These are phyloP conservation scores for Skeletonema potamos DNA, from an alignment of 108 stramenopile species.

Conservation along the genomic window DNA sequence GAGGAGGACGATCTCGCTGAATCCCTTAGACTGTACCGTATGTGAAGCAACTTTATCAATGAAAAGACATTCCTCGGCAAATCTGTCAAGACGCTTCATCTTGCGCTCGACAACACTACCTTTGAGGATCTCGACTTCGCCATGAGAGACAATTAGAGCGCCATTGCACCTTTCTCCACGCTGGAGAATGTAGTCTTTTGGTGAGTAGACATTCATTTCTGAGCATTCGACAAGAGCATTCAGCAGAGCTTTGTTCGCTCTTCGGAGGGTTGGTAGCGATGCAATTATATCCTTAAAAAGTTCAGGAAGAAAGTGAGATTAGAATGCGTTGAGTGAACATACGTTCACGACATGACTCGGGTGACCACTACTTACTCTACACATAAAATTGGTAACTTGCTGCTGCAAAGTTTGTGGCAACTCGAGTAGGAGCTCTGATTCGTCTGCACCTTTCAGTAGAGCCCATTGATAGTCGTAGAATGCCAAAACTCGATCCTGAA, in stretches of 20 bases:
- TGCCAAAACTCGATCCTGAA: slow-evolving; percentile 22
- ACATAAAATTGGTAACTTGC: slow-evolving; percentile 46
- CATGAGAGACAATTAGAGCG: slow-evolving; percentile 27
- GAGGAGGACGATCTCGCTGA: slow-evolving; percentile 41
- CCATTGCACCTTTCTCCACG: slow-evolving; percentile 29
- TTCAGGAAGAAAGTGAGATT: not conserved
- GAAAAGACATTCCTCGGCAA: slow-evolving; percentile 45
- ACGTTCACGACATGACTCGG: not conserved
- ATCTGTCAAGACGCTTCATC: slow-evolving; percentile 41
- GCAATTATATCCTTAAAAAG: slow-evolving; percentile 26
- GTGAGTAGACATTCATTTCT: slow-evolving; percentile 44
- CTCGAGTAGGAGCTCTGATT: slow-evolving; percentile 31
- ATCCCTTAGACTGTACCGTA: slow-evolving; percentile 34
- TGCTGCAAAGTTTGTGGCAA: slow-evolving; percentile 45
- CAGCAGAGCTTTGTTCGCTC: slow-evolving; percentile 45
- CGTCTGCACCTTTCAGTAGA: slow-evolving; percentile 38
- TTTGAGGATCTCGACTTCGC: slow-evolving; percentile 41
- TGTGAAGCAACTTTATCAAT: slow-evolving; percentile 14
- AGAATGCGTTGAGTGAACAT: not conserved
- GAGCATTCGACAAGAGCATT: slow-evolving; percentile 47
- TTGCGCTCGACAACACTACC: slow-evolving; percentile 40
- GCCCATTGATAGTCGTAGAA: slow-evolving; percentile 52
- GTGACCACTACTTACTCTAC: slow-evolving; percentile 2
- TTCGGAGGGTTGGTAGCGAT: slow-evolving; percentile 36
- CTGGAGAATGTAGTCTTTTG: slow-evolving; percentile 48